These are phyloP conservation scores for Coemansia sp. DNA, from an alignment of 192 early-diverging fungal species.

Conservation along the genomic window DNA sequence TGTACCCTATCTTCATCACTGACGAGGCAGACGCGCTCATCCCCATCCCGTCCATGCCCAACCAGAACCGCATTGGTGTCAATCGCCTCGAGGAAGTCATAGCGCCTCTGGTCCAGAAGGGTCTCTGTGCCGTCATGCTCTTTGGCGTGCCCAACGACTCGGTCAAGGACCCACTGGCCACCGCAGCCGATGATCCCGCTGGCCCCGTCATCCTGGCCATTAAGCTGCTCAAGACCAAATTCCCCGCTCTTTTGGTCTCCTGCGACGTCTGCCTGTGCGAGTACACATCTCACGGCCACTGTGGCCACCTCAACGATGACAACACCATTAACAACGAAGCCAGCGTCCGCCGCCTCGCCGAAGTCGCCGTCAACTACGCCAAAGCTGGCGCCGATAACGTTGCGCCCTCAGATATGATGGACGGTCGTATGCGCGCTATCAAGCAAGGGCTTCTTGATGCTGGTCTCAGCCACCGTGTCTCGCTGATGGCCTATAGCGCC, in stretches of 20 bases:
- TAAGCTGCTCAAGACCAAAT: slow-evolving; percentile 72
- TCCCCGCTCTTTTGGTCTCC: slow-evolving; percentile 82
- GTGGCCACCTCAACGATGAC: slow-evolving; percentile 80
- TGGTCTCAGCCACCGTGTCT: slow-evolving; percentile 76
- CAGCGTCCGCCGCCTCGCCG: slow-evolving; percentile 78
- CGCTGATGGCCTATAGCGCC: slow-evolving; percentile 96
- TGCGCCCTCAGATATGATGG: slow-evolving; percentile 99
- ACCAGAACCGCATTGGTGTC: slow-evolving; percentile 84
- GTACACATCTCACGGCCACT: slow-evolving; percentile 97
- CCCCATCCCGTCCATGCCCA: slow-evolving; percentile 83
- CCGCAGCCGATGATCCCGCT: slow-evolving; percentile 79
- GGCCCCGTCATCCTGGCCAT: slow-evolving; percentile 88
- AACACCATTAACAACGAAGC: slow-evolving; percentile 82
- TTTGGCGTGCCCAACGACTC: slow-evolving; percentile 89
- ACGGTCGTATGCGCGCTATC: slow-evolving; percentile 90
- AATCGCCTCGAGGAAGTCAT: slow-evolving; percentile 77
- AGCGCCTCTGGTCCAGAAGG: slow-evolving; percentile 84
- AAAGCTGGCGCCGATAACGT: slow-evolving; percentile 91
- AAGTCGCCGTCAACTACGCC: slow-evolving; percentile 87
- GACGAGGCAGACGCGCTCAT: slow-evolving; percentile 78
- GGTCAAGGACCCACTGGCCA: slow-evolving; percentile 76
- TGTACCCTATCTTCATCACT: slow-evolving; percentile 95
- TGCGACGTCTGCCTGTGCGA: slow-evolving; percentile 98
- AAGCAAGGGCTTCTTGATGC: slow-evolving; percentile 80
- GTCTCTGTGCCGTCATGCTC: slow-evolving; percentile 83